These are phyloP conservation scores for Blastocrithidia nonstop DNA, from an alignment of 208 protist genomes.

Conservation along the genomic window DNA sequence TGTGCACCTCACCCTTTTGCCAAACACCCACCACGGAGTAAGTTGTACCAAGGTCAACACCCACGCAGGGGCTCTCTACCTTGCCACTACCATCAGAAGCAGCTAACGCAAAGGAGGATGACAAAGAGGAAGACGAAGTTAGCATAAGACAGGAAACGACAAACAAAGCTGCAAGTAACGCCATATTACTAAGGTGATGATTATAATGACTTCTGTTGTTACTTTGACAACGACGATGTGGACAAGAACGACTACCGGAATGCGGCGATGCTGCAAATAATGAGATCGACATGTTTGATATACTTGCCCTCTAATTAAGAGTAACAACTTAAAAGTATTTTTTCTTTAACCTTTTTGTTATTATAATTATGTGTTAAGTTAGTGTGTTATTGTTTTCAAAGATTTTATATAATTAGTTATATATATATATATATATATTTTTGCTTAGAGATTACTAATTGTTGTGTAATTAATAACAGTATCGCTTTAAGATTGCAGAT, in stretches of 20 bases:
- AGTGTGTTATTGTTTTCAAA: too few relatives aligned
- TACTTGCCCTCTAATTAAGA: too few relatives aligned
- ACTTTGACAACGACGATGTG: too few relatives aligned
- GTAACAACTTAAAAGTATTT: too few relatives aligned
- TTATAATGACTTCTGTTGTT: not conserved
- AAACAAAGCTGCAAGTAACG: not conserved
- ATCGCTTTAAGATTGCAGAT: not conserved
- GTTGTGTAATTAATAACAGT: not conserved
- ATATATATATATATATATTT: too few relatives aligned
- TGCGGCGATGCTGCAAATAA: too few relatives aligned
- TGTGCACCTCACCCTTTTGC: slow-evolving; percentile 89
- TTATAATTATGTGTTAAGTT: too few relatives aligned
- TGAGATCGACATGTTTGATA: too few relatives aligned
- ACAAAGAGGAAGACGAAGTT: slow-evolving; percentile 1
- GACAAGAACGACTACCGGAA: too few relatives aligned
- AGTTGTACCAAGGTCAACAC: slow-evolving; percentile 91
- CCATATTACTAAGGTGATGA: not conserved
- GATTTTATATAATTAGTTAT: too few relatives aligned
- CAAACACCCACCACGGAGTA: slow-evolving; percentile 95
- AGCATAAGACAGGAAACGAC: not conserved
- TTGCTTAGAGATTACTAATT: not conserved
- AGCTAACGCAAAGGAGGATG: slow-evolving; percentile 11
- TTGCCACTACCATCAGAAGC: slow-evolving; percentile 47
- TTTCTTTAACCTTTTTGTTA: too few relatives aligned
- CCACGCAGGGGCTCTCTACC: slow-evolving; percentile 80